These are phyloP conservation scores for Colletotrichum sidae DNA, from an alignment of 2,329 filamentous ascomycete species.

Conservation along the genomic window DNA sequence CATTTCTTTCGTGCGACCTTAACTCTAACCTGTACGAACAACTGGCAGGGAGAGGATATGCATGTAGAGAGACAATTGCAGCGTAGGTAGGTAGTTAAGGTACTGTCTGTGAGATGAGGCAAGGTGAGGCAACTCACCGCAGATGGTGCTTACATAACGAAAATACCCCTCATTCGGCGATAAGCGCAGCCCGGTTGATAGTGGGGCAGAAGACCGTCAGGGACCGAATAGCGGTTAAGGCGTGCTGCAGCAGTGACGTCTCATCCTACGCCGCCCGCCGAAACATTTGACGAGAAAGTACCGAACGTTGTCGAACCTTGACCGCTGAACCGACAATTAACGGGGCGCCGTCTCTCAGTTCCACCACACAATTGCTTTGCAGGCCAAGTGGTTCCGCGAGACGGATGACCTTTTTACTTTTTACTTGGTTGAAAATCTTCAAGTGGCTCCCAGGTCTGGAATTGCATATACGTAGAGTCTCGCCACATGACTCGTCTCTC, in stretches of 20 bases:
- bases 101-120: too few relatives aligned
- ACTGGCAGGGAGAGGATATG: neutral
- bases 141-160: constrained; percentile 15
- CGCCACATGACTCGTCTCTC: too few relatives aligned
- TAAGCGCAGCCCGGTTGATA: constrained; percentile 3
- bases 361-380: constrained; percentile 14
- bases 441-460: too few relatives aligned
- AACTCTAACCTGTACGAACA: too few relatives aligned
- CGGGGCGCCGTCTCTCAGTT: constrained; percentile 24
- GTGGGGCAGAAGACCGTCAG: constrained; percentile 23
- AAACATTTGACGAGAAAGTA: neutral
- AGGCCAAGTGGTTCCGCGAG: neutral
- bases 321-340: constrained; percentile 31
- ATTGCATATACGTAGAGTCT: too few relatives aligned
- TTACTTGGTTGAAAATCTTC: too few relatives aligned
- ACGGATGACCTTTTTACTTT: neutral
- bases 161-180: constrained; percentile 33
- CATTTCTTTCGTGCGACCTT: too few relatives aligned
- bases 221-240: constrained; percentile 23
- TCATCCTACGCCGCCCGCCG: constrained; percentile 14
- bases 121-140: too few relatives aligned
- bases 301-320: constrained; percentile 12
- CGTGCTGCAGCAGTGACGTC: constrained; percentile 35
- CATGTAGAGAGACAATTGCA: too few relatives aligned
- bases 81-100: too few relatives aligned